These are phyloP conservation scores for Solanum hybrid DNA, from an alignment of 305 asterid genomes.

Conservation along the genomic window DNA sequence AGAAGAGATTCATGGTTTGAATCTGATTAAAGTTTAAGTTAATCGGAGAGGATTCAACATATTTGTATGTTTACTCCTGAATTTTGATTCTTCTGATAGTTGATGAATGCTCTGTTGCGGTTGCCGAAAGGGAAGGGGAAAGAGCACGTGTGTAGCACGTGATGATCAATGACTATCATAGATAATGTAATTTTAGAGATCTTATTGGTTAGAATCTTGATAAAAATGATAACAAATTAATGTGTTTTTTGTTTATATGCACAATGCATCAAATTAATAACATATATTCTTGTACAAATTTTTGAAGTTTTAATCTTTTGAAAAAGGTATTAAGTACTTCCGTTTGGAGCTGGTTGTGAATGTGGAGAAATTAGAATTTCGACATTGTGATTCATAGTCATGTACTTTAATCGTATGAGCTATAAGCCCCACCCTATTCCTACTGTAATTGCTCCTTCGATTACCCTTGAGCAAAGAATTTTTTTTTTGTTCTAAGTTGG, in stretches of 20 bases:
- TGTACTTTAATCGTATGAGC: fast-evolving
- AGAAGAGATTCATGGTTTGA: slow-evolving; percentile 3
- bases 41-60: neutral
- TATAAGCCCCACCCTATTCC: fast-evolving
- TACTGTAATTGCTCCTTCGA: fast-evolving
- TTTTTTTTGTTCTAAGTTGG: fast-evolving
- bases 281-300: neutral
- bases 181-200: neutral
- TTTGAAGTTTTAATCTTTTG: neutral
- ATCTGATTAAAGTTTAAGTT: neutral
- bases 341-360: fast-evolving
- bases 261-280: neutral
- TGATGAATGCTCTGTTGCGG: neutral
- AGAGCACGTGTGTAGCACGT: neutral
- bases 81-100: neutral
- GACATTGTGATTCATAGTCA: fast-evolving
- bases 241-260: neutral
- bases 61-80: neutral
- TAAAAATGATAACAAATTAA: neutral
- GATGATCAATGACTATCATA: neutral
- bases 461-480: neutral
- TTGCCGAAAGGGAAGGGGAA: neutral
- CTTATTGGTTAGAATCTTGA: neutral
- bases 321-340: fast-evolving
- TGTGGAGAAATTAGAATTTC: fast-evolving